These are phyloP conservation scores for Termitomyces sp. DNA, from an alignment of 768 basidiomycete genomes.

Conservation along the genomic window DNA sequence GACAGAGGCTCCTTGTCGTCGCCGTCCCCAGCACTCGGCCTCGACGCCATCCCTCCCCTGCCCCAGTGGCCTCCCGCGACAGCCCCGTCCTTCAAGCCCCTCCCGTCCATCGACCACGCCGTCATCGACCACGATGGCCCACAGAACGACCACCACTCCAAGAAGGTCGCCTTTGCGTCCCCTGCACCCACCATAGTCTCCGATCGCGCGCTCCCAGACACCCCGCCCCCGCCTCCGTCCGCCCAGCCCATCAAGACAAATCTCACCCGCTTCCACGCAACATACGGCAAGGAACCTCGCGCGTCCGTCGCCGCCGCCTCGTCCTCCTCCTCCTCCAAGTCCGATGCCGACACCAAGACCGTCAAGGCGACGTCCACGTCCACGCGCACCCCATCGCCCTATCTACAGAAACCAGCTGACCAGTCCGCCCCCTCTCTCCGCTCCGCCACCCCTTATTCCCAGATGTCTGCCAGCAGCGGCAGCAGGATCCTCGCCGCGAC, in stretches of 20 bases:
- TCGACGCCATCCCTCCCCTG: slow-evolving; percentile 67
- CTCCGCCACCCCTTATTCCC: slow-evolving; percentile 78
- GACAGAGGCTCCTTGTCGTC: slow-evolving; percentile 33
- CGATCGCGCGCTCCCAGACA: slow-evolving; percentile 44
- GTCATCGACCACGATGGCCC: neutral
- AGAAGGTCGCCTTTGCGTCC: slow-evolving; percentile 87
- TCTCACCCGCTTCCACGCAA: slow-evolving; percentile 71
- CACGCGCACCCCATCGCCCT: slow-evolving; percentile 61
- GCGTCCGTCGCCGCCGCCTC: slow-evolving; percentile 61
- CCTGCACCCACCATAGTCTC: slow-evolving; percentile 62
- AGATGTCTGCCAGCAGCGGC: slow-evolving; percentile 62
- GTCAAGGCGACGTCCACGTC: slow-evolving; percentile 55
- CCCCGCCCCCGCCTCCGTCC: slow-evolving; percentile 30
- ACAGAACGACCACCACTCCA: slow-evolving; percentile 35
- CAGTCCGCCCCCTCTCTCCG: slow-evolving; percentile 65
- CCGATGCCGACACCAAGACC: slow-evolving; percentile 46
- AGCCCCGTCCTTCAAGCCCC: slow-evolving; percentile 54
- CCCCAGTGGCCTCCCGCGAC: slow-evolving; percentile 65
- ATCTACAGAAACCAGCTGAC: slow-evolving; percentile 40
- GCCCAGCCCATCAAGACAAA: slow-evolving; percentile 51
- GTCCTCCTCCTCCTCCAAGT: slow-evolving; percentile 49
- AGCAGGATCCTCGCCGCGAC: slow-evolving; percentile 71
- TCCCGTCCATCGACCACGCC: slow-evolving; percentile 37
- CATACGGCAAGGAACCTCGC: slow-evolving; percentile 68
- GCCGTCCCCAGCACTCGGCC: slow-evolving; percentile 30